phyloP scores from a whole-genome alignment of 352 stramenopile species.

The Pythium phragmiticola region DNA sequence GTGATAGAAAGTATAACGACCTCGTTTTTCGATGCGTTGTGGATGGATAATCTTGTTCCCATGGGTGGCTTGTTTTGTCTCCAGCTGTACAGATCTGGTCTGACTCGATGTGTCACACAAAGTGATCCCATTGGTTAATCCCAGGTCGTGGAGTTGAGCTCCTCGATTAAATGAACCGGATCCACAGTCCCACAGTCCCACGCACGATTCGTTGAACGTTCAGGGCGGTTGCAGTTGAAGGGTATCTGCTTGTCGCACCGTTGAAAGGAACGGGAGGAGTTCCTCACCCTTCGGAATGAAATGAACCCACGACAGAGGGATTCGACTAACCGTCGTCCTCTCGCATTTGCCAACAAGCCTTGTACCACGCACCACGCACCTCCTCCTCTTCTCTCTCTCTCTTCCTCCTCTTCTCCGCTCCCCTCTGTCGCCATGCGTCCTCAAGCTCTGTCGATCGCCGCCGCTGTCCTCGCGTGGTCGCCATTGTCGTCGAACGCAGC shows the following conservation, averaged over 20 bases:
- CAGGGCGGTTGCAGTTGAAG: background rate
- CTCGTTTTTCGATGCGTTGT: no score
- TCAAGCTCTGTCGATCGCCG: background rate
- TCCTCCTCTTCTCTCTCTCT: constrained; percentile 1
- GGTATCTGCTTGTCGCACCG: constrained; percentile 1
- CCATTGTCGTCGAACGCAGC: constrained; percentile 1
- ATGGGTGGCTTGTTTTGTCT: no score
- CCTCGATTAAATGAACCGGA: constrained; percentile 7
- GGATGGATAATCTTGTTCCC: background rate
- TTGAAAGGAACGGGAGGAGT: no score
- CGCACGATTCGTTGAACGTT: constrained; percentile 8
- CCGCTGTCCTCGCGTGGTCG: background rate
- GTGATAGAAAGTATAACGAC: no score
- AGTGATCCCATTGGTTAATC: constrained; percentile 13
- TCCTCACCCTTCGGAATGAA: no score
- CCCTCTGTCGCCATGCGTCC: constrained; percentile 4
- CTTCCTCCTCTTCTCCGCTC: background rate
- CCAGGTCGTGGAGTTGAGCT: constrained; percentile 5
- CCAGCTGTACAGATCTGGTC: background rate
- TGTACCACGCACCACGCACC: background rate
- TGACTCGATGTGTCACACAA: background rate
- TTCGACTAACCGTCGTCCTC: background rate
- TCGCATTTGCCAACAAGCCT: constrained; percentile 13
- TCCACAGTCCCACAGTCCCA: constrained; percentile 2
- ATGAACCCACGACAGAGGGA: background rate